Conservation (phyloP, 2,329 filamentous ascomycete genomes). For the Ambrosiella xylebori region DNA sequence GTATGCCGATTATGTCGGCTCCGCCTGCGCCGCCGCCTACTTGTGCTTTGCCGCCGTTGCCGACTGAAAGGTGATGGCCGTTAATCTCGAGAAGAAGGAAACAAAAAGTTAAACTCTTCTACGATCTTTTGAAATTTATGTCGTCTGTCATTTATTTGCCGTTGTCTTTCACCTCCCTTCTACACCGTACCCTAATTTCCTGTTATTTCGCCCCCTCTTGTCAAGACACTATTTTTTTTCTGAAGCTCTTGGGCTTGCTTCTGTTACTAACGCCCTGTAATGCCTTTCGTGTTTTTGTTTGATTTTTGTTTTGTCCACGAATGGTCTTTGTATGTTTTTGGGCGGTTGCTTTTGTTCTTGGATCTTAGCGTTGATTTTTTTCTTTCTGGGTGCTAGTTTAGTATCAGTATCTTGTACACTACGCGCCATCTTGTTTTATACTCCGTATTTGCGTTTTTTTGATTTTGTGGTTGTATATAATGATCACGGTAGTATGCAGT, state of each 20-base stretch:
- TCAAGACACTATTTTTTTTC: too few relatives aligned
- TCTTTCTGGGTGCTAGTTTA: background rate
- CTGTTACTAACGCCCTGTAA: background rate
- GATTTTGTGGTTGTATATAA: too few relatives aligned
- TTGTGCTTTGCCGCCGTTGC: slow-evolving; percentile 37
- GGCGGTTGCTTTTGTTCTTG: background rate
- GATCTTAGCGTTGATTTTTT: background rate
- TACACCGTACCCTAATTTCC: too few relatives aligned
- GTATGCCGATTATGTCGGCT: slow-evolving; percentile 34
- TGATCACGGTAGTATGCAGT: too few relatives aligned
- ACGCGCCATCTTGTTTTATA: too few relatives aligned
- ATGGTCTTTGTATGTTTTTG: background rate
- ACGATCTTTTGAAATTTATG: background rate
- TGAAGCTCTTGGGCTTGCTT: background rate
- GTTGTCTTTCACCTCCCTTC: too few relatives aligned
- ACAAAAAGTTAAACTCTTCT: background rate
- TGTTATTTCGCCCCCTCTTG: too few relatives aligned
- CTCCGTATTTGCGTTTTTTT: too few relatives aligned
- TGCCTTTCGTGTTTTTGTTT: background rate
- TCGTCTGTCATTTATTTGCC: background rate
- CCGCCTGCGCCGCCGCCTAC: slow-evolving; percentile 34
- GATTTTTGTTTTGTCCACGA: background rate
- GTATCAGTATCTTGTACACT: too few relatives aligned
- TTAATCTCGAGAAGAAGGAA: background rate
- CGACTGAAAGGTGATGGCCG: slow-evolving; percentile 17